These are phyloP conservation scores for Cordyceps militaris DNA, from an alignment of 2,329 filamentous ascomycete species.

Conservation along the genomic window DNA sequence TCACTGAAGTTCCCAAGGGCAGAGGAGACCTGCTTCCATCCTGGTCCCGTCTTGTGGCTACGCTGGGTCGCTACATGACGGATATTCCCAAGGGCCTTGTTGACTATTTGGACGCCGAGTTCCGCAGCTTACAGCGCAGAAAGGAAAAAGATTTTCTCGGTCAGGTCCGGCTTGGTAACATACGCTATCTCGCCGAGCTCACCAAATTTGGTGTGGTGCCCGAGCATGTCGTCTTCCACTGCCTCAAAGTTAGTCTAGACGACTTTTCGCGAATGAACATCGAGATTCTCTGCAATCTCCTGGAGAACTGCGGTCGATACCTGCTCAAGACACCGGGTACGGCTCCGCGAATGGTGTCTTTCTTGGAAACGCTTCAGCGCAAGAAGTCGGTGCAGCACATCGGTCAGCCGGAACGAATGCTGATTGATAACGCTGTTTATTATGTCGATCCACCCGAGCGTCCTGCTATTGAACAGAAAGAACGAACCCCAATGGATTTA, in stretches of 20 bases:
- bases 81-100: conserved; percentile 91
- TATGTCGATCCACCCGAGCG: conserved; percentile 94
- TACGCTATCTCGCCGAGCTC: conserved; percentile 93
- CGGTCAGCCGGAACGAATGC: conserved; percentile 92
- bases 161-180: conserved; percentile 86
- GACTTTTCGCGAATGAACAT: conserved; percentile 99
- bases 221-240: conserved; percentile 98
- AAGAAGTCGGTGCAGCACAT: conserved; percentile 96
- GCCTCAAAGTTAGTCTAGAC: conserved; percentile 92
- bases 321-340: conserved; percentile 89
- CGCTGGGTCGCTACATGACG: conserved; percentile 85
- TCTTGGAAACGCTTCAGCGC: conserved; percentile 87
- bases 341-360: conserved; percentile 84
- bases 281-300: conserved; percentile 90
- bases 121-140: conserved; percentile 88
- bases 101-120: conserved; percentile 90
- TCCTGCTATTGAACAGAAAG: conserved; percentile 92
- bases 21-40: conserved; percentile 83
- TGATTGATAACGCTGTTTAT: conserved; percentile 96
- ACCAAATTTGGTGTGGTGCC: conserved; percentile 98
- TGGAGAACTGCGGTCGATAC: conserved; percentile 95
- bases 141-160: conserved; percentile 97
- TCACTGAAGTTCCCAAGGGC: conserved; percentile 92
- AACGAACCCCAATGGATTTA: conserved; percentile 84
- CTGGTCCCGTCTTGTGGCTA: conserved; percentile 90